Evolutionary conservation across 176 grass and related monocot genomes (phyloP).

Genomic region (Carex kokanica): DNA sequence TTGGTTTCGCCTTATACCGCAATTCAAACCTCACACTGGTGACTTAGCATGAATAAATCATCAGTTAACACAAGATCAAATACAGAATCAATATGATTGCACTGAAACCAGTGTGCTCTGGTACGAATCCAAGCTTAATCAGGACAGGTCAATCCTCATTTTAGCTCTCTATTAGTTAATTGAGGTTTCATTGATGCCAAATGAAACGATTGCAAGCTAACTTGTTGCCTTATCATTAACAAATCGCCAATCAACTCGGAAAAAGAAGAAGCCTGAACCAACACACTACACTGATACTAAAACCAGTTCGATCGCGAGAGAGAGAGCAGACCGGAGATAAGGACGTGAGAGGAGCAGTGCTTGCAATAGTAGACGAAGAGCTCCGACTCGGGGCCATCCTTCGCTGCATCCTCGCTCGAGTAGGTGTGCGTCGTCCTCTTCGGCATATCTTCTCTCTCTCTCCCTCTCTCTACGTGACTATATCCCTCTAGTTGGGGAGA

Average conservation of each 20-base stretch:
- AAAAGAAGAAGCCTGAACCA: neutral
- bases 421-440: slow-evolving; percentile 99
- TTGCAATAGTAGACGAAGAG: slow-evolving; percentile 99
- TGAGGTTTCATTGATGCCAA: neutral
- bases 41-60: too few relatives aligned
- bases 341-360: slow-evolving; percentile 90
- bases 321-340: slow-evolving; percentile 68
- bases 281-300: neutral
- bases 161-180: too few relatives aligned
- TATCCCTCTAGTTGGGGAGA: too few relatives aligned
- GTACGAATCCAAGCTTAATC: neutral
- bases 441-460: slow-evolving; percentile 43
- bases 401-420: slow-evolving; percentile 92
- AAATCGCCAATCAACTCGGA: neutral
- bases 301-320: neutral
- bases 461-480: neutral
- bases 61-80: too few relatives aligned
- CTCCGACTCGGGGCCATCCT: slow-evolving; percentile 87
- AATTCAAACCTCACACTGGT: too few relatives aligned
- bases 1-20: too few relatives aligned
- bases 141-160: too few relatives aligned
- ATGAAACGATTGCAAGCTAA: neutral
- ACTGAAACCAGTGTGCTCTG: too few relatives aligned
- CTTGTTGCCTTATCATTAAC: neutral
- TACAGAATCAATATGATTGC: too few relatives aligned